Percentiles rank a stretch among this genome's conserved stretches.
phyloP scores from a whole-genome alignment of 2,329 filamentous ascomycete genomes.

The Aspergillus viridinutans region DNA sequence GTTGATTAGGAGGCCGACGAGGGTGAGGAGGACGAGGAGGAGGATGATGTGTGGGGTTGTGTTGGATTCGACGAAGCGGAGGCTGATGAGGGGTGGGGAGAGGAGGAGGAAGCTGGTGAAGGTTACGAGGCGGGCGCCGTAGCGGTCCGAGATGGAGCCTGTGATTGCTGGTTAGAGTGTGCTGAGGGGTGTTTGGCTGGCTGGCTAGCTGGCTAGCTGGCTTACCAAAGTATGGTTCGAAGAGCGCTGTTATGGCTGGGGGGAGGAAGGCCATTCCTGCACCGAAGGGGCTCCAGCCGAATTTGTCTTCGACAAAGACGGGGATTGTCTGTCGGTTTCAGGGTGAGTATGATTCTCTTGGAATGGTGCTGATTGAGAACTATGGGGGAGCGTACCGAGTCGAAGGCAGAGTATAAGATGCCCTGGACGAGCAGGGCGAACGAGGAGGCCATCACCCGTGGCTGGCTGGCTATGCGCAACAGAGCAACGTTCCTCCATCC shows the following conservation, averaged over 20 bases:
- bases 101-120: slow-evolving; percentile 52
- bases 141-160: slow-evolving; percentile 51
- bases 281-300: slow-evolving; percentile 53
- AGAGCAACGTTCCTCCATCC: slow-evolving; percentile 10
- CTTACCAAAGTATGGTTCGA: slow-evolving; percentile 53
- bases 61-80: slow-evolving; percentile 60
- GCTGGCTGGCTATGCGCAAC: slow-evolving; percentile 27
- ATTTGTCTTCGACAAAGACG: slow-evolving; percentile 52
- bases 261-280: slow-evolving; percentile 57
- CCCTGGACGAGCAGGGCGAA: slow-evolving; percentile 51
- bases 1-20: slow-evolving; percentile 57
- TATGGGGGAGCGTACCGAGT: slow-evolving; percentile 30
- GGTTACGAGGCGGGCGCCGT: slow-evolving; percentile 60
- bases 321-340: slow-evolving; percentile 37
- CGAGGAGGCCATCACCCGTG: slow-evolving; percentile 54
- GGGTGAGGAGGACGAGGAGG: slow-evolving; percentile 57
- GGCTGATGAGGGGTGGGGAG: slow-evolving; percentile 58
- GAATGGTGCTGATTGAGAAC: slow-evolving; percentile 18
- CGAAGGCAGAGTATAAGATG: slow-evolving; percentile 50
- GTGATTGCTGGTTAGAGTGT: slow-evolving; percentile 10
- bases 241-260: slow-evolving; percentile 58
- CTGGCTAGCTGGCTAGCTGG: neutral
- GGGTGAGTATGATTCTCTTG: neutral
- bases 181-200: neutral
- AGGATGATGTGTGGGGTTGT: slow-evolving; percentile 59